Base-by-base conservation (phyloP, 805 yeast species). In the Grigorovia transvaalensis region DNA sequence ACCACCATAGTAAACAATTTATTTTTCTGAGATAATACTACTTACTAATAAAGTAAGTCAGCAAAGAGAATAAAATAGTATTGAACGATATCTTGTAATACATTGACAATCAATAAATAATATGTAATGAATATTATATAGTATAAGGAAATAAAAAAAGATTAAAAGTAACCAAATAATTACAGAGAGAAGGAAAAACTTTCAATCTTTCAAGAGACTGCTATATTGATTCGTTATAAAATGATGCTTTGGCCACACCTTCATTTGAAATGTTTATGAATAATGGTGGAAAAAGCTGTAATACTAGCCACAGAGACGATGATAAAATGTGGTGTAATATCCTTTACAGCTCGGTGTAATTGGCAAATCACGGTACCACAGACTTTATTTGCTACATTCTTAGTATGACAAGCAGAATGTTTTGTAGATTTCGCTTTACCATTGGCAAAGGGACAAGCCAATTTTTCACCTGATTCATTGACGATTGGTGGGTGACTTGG, bases 391-490 rank as follows among this genome's bases (percentile, higher is more conserved):
- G 15, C n/a, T 13, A 38, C 2, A 12, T 38, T 38, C 3, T 38
- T 38, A n/a, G 42, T 38, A 15, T 13, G 8, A 38, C 38, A 33
- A 33, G 15, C 9, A 8, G 9, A 5, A 11, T 33, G 38, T 33
- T 33, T 33, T 33, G 42, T 38, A 7, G 18, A 13, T 7, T 2
- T 7, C 4, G 46, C 20, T 44, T 20, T 35, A 13, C 18, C 48
- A 13, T 13, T 42, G n/a, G 40, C 49, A 47, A 56, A 56, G n/a
- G 59, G 59, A 33, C 59, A 56, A 38, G 50, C 30, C 17, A 48
- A 38, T 27, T 46, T 45, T 42, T 55, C 57, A 4, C 57, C 59
- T 35, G 50, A 47, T 30, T 48, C 54, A 35, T 44, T 49, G 11
- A 44, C 29, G 1, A 54, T 50, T 8, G 52, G 41, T 40, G 59